Evolutionary conservation across 164 flowering plant genomes (phyloP).

Genomic region (Stephania yunnanensis): DNA sequence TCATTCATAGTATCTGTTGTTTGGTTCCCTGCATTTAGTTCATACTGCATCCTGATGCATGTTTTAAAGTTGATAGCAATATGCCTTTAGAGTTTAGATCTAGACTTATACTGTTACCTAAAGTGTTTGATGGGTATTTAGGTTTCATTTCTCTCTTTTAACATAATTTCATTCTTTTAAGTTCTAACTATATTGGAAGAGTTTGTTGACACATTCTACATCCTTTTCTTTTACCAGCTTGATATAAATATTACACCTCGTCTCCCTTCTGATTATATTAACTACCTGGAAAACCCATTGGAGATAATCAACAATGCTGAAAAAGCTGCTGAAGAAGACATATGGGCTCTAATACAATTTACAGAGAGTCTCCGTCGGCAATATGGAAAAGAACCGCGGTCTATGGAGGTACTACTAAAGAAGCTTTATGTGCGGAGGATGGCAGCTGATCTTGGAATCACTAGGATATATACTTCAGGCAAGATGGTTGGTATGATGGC

Average conservation of each 20-base stretch:
- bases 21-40: not conserved
- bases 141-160: not conserved
- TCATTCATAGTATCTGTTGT: not conserved
- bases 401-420: conserved; percentile 89
- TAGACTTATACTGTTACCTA: not conserved
- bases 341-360: conserved; percentile 80
- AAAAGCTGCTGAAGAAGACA: conserved; percentile 75
- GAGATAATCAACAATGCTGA: conserved; percentile 68
- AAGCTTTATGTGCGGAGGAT: conserved; percentile 89
- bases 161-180: not conserved
- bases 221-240: conserved; percentile 40
- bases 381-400: conserved; percentile 86
- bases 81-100: not conserved
- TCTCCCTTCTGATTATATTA: conserved; percentile 91
- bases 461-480: conserved; percentile 68
- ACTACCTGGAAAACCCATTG: conserved; percentile 85
- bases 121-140: not conserved
- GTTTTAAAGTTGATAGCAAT: not conserved
- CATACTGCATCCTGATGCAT: not conserved
- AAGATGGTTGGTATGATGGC: conserved; percentile 79
- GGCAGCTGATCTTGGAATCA: conserved; percentile 95
- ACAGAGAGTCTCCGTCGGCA: conserved; percentile 78
- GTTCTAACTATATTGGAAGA: not conserved
- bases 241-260: conserved; percentile 73
- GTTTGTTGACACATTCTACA: conserved; percentile 4